These are phyloP conservation scores for Cercospora zeae-maydis DNA, from an alignment of 2,329 filamentous ascomycete genomes.

Conservation along the genomic window DNA sequence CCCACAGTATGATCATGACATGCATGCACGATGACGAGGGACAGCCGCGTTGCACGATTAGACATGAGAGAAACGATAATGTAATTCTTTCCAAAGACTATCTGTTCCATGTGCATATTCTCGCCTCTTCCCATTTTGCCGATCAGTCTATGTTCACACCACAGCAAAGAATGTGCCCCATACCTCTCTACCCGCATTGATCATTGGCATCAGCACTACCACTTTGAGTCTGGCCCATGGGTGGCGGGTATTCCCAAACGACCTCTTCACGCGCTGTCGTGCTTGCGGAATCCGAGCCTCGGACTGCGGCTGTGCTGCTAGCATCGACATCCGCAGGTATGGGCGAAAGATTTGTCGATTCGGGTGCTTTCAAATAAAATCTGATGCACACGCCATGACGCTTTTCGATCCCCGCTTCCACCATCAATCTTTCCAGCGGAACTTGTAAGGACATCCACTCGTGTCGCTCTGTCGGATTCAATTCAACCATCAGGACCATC, in stretches of 20 bases:
- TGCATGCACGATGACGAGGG: not conserved
- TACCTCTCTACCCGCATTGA: not conserved
- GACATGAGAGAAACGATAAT: conserved; percentile 3
- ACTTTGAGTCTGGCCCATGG: not conserved
- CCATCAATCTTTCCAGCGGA: not conserved
- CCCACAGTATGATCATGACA: not conserved
- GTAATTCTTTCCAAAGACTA: not conserved
- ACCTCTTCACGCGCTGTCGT: not conserved
- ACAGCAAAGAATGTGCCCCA: not conserved
- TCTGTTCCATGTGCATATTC: not conserved
- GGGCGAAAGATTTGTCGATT: too few species aligned
- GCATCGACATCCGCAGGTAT: not conserved
- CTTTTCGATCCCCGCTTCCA: not conserved
- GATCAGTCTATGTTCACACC: not conserved
- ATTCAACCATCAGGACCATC: not conserved
- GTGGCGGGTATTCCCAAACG: not conserved
- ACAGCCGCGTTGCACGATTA: not conserved
- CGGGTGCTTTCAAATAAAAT: not conserved
- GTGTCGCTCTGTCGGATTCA: not conserved
- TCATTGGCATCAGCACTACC: not conserved
- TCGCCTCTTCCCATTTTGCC: not conserved
- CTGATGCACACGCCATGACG: not conserved
- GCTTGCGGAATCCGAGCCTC: not conserved
- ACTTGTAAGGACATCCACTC: not conserved
- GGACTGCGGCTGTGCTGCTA: not conserved